These are phyloP conservation scores for Zygosaccharomyces bailii DNA, from an alignment of 805 yeast species.

Conservation along the genomic window DNA sequence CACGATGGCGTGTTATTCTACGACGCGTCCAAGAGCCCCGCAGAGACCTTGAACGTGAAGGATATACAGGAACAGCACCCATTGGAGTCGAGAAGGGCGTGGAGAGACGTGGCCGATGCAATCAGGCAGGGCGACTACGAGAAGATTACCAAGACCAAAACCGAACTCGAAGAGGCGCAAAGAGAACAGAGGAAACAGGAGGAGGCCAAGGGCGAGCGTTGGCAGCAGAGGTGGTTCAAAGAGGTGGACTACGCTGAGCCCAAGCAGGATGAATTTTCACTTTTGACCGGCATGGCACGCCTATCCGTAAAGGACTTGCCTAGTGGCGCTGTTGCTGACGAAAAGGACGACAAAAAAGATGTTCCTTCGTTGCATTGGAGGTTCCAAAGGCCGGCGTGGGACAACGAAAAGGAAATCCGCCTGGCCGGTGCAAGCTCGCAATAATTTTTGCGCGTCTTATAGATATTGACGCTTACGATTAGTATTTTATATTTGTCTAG, in stretches of 20 bases:
- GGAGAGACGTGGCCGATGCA: slow-evolving; percentile 88
- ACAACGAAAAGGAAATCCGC: slow-evolving; percentile 53
- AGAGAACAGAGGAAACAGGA: slow-evolving; percentile 78
- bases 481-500: slow-evolving; percentile 5
- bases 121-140: slow-evolving; percentile 72
- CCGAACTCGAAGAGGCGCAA: slow-evolving; percentile 77
- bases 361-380: slow-evolving; percentile 64
- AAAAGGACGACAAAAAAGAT: slow-evolving; percentile 50
- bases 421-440: slow-evolving; percentile 7
- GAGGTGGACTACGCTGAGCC: slow-evolving; percentile 41
- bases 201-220: slow-evolving; percentile 53
- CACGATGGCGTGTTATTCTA: slow-evolving; percentile 51
- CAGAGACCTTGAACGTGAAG: slow-evolving; percentile 65
- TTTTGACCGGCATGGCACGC: slow-evolving; percentile 46
- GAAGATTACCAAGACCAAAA: slow-evolving; percentile 68
- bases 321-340: slow-evolving; percentile 57
- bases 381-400: slow-evolving; percentile 52
- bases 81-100: slow-evolving; percentile 83
- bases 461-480: slow-evolving; percentile 6
- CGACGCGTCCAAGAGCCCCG: slow-evolving; percentile 51
- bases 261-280: slow-evolving; percentile 37
- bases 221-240: slow-evolving; percentile 86
- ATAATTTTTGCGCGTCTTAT: slow-evolving; percentile 11
- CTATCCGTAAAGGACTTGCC: slow-evolving; percentile 63
- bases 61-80: slow-evolving; percentile 77